Conservation (phyloP, 805 yeast genomes). For the Maudiozyma saulgeensis region DNA sequence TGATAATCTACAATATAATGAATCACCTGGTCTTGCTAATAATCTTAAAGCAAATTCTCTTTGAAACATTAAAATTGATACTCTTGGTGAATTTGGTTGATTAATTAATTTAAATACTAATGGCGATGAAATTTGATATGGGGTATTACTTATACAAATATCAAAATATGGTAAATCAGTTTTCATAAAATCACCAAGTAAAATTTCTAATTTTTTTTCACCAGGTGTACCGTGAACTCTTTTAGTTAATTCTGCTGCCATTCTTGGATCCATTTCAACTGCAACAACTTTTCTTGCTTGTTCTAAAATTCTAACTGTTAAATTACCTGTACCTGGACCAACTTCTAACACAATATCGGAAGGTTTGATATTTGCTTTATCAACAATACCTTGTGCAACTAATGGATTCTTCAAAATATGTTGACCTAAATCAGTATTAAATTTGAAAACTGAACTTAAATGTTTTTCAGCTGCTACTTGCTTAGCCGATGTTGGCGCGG, state of each 20-base stretch:
- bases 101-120: conserved; percentile 84
- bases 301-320: conserved; percentile 86
- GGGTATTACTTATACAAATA: conserved; percentile 93
- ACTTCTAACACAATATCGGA: conserved; percentile 91
- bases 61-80: conserved; percentile 93
- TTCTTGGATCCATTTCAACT: conserved; percentile 97
- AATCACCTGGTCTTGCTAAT: conserved; percentile 93
- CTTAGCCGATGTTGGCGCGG: conserved; percentile 39
- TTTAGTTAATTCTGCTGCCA: conserved; percentile 97
- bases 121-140: conserved; percentile 95
- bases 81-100: conserved; percentile 90
- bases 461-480: conserved; percentile 64
- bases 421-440: conserved; percentile 94
- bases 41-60: conserved; percentile 91
- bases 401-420: conserved; percentile 93
- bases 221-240: conserved; percentile 96
- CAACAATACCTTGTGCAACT: conserved; percentile 97
- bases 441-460: conserved; percentile 74
- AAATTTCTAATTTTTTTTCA: conserved; percentile 81
- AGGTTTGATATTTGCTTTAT: conserved; percentile 87
- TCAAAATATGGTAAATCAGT: conserved; percentile 91
- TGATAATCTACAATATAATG: conserved; percentile 81
- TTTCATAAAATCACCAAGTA: conserved; percentile 93
- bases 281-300: conserved; percentile 92
- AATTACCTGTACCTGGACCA: conserved; percentile 98